These are phyloP conservation scores for Poa pratensis DNA, from an alignment of 176 grass and related monocot genomes.

Conservation along the genomic window DNA sequence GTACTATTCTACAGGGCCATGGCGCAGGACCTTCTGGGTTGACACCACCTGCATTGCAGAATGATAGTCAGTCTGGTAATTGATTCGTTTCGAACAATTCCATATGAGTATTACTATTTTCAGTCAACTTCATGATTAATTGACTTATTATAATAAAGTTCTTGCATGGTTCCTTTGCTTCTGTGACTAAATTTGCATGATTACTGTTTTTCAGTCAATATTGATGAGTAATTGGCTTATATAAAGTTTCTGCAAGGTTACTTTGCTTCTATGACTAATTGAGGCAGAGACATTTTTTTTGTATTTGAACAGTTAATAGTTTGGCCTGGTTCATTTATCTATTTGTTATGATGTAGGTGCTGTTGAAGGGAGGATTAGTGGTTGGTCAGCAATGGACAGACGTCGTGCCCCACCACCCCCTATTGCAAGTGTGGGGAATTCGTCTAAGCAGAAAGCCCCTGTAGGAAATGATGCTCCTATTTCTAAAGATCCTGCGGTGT, in stretches of 20 bases:
- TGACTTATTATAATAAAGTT: slow-evolving; percentile 28
- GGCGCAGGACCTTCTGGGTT: slow-evolving; percentile 80
- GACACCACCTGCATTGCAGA: slow-evolving; percentile 60
- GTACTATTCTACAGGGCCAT: slow-evolving; percentile 56
- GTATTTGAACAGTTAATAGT: slow-evolving; percentile 2
- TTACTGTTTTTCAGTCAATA: background rate
- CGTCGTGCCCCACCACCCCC: slow-evolving; percentile 65
- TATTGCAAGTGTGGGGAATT: slow-evolving; percentile 53
- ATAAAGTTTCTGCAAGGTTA: slow-evolving; percentile 19
- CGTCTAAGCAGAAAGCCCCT: slow-evolving; percentile 85
- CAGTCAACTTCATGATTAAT: background rate
- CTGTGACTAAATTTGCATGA: slow-evolving; percentile 10
- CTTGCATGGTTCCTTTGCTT: slow-evolving; percentile 24
- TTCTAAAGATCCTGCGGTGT: slow-evolving; percentile 69
- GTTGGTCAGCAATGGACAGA: slow-evolving; percentile 83
- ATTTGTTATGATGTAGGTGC: slow-evolving; percentile 58
- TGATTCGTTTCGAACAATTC: background rate
- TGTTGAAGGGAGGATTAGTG: slow-evolving; percentile 81
- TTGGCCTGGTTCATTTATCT: slow-evolving; percentile 12
- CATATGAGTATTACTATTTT: background rate
- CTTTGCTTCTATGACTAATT: slow-evolving; percentile 23
- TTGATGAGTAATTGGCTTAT: slow-evolving; percentile 7
- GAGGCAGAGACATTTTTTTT: background rate
- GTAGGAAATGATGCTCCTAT: slow-evolving; percentile 63
- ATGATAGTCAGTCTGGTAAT: slow-evolving; percentile 85